phyloP scores from a whole-genome alignment of 495 filamentous ascomycete genomes.

The Xylaria flabelliformis region DNA sequence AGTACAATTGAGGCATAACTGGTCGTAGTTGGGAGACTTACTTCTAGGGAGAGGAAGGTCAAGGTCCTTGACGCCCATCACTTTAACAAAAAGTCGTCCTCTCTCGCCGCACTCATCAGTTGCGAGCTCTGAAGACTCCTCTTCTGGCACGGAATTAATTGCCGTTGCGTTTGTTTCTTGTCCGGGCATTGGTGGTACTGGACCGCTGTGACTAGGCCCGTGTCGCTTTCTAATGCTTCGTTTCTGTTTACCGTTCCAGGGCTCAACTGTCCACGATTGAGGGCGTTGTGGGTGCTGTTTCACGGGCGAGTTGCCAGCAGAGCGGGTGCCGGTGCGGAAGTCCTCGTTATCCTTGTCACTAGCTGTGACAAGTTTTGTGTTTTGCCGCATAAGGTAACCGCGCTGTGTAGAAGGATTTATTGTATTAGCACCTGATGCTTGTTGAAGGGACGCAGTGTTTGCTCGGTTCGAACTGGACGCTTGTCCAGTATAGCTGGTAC shows the following conservation, averaged over 20 bases:
- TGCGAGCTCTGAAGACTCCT: constrained; percentile 56
- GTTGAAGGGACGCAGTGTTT: constrained; percentile 3
- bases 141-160: constrained; percentile 64
- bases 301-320: constrained; percentile 73
- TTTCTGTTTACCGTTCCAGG: constrained; percentile 84
- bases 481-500: constrained; percentile 32
- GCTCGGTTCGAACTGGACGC: constrained; percentile 27
- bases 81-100: constrained; percentile 95
- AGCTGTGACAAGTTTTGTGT: constrained; percentile 95
- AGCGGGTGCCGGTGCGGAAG: constrained; percentile 59
- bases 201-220: constrained; percentile 51
- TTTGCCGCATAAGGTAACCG: constrained; percentile 98
- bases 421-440: constrained; percentile 62
- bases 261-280: constrained; percentile 93
- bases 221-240: constrained; percentile 69
- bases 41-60: constrained; percentile 90
- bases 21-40: constrained; percentile 51
- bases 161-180: constrained; percentile 78
- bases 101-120: constrained; percentile 83
- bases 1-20: constrained; percentile 30
- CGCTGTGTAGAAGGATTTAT: constrained; percentile 72
- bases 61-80: constrained; percentile 93
- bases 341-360: constrained; percentile 67
- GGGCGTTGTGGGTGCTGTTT: constrained; percentile 69
- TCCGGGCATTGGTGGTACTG: constrained; percentile 84